Conservation (phyloP, 1,139 yeast genomes). For the Meyerozyma sp. region DNA sequence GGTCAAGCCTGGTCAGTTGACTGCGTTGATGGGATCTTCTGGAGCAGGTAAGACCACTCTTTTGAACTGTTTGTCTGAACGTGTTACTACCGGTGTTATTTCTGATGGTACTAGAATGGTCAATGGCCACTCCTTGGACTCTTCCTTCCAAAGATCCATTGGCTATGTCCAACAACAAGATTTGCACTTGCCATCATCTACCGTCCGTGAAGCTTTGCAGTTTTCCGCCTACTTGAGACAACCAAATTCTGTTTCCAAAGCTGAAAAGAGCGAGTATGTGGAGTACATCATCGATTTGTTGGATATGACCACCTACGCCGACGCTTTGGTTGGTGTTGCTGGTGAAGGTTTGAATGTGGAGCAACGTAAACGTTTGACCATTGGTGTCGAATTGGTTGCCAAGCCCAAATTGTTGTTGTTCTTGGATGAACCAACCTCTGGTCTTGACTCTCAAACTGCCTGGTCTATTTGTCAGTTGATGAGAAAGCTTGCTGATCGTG, state of each 20-base stretch:
- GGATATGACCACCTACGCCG: conserved; percentile 71
- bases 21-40: conserved; percentile 79
- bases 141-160: conserved; percentile 73
- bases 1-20: conserved; percentile 58
- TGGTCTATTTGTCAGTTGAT: conserved; percentile 79
- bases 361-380: conserved; percentile 78
- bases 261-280: conserved; percentile 65
- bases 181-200: conserved; percentile 65
- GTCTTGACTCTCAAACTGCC: conserved; percentile 88
- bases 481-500: conserved; percentile 69
- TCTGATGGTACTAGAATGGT: conserved; percentile 68
- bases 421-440: conserved; percentile 91
- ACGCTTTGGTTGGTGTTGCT: conserved; percentile 78
- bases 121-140: conserved; percentile 63
- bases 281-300: conserved; percentile 64
- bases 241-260: conserved; percentile 45
- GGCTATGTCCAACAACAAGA: conserved; percentile 86
- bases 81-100: conserved; percentile 75
- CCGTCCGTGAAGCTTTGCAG: conserved; percentile 72
- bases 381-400: conserved; percentile 85
- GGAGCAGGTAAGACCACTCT: conserved; percentile 87
- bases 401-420: conserved; percentile 77
- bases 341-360: conserved; percentile 79
- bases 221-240: conserved; percentile 76
- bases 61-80: conserved; percentile 69